These are phyloP conservation scores for Hordeum pubiflorum DNA, from an alignment of 202 grass and related monocot genomes.

Conservation along the genomic window DNA sequence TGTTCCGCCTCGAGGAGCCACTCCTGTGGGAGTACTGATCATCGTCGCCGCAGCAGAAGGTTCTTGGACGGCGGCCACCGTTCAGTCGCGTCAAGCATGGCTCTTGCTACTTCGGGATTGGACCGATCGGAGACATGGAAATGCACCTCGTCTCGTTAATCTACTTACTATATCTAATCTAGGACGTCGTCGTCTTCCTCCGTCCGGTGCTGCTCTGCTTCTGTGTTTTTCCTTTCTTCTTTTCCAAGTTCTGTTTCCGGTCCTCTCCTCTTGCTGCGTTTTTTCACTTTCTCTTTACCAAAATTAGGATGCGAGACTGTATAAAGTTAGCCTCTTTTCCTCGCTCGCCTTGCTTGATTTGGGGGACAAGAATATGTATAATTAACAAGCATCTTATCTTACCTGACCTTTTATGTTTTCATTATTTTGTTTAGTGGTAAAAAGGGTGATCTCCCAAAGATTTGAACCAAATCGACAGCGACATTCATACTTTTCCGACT, in stretches of 20 bases:
- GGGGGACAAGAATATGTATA: constrained; percentile 50
- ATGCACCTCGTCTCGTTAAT: not conserved
- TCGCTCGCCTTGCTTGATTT: constrained; percentile 33
- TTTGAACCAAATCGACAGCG: constrained; percentile 17
- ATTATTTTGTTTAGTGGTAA: constrained; percentile 31
- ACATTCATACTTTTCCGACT: not conserved
- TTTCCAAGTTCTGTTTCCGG: not conserved
- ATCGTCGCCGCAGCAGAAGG: not conserved
- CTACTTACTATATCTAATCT: not conserved
- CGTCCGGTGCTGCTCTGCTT: not conserved
- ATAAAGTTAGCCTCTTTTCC: constrained; percentile 22
- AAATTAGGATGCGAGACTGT: constrained; percentile 21
- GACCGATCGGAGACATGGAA: constrained; percentile 26
- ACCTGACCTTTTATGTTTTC: not conserved
- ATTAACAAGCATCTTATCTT: constrained; percentile 44
- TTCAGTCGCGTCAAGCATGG: not conserved
- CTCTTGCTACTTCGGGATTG: not conserved
- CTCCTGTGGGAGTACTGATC: constrained; percentile 76
- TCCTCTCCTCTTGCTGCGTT: not conserved
- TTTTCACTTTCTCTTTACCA: not conserved
- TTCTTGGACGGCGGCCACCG: not conserved
- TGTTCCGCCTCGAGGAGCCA: constrained; percentile 72
- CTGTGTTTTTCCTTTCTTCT: not conserved
- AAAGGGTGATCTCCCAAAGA: constrained; percentile 16
- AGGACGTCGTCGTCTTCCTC: not conserved